A percentile compares a stretch with the other conserved stretches of the same genome.
Conservation (phyloP, 192 early-diverging fungal species). For the Allomyces javanicus region DNA sequence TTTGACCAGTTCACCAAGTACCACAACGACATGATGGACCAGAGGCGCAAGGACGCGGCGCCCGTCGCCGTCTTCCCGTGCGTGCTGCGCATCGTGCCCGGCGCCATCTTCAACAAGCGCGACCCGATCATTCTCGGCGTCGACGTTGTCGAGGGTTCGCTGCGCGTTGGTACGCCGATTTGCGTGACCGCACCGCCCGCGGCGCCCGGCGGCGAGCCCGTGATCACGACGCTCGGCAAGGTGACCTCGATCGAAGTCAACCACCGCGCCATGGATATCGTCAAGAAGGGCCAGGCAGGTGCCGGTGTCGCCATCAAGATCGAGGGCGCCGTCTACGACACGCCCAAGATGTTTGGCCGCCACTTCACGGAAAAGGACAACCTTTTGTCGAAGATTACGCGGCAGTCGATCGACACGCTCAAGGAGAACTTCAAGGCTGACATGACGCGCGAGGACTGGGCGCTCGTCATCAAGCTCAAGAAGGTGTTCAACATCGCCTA, state of each 20-base stretch:
- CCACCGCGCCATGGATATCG: conserved; percentile 58
- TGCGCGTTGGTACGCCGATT: conserved; percentile 77
- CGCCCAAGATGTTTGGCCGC: conserved; percentile 74
- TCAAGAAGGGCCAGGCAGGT: conserved; percentile 60
- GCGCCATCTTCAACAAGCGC: conserved; percentile 82
- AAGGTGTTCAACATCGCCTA: conserved; percentile 29
- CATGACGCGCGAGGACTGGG: conserved; percentile 76
- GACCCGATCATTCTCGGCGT: conserved; percentile 88
- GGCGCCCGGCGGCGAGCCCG: conserved; percentile 41
- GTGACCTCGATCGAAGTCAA: conserved; percentile 85
- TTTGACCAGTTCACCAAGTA: conserved; percentile 85
- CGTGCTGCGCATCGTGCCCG: conserved; percentile 66
- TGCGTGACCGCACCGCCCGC: conserved; percentile 61
- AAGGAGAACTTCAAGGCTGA: conserved; percentile 88
- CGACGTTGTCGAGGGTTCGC: conserved; percentile 79
- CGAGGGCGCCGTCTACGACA: conserved; percentile 63
- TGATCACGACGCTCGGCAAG: conserved; percentile 60
- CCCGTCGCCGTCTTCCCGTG: conserved; percentile 94
- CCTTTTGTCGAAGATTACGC: conserved; percentile 60
- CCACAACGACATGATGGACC: conserved; percentile 51
- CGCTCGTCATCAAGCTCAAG: conserved; percentile 58
- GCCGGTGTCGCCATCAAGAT: conserved; percentile 82
- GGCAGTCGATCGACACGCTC: conserved; percentile 79
- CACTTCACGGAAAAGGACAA: conserved; percentile 74
- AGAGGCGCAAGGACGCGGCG: conserved; percentile 68